Conservation (phyloP, 2,329 filamentous ascomycete genomes). For the Pestalotiopsis sp. region DNA sequence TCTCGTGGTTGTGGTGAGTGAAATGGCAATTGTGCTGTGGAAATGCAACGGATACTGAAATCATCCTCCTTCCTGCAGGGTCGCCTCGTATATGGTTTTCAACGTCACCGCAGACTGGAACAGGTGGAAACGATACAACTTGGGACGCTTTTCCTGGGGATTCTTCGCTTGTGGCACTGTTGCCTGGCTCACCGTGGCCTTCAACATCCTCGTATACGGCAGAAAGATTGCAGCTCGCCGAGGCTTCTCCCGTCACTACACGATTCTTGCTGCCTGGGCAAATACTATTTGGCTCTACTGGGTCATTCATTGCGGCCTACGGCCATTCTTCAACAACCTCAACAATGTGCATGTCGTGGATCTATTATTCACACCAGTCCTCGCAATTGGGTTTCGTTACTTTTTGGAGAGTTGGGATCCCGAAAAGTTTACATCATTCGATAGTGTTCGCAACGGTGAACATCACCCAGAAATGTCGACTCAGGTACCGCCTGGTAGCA, state of each 20-base stretch:
- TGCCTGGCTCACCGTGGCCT: conserved; percentile 48
- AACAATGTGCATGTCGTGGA: conserved; percentile 39
- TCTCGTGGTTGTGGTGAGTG: conserved; percentile 50
- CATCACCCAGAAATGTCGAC: not conserved
- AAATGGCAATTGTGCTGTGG: not conserved
- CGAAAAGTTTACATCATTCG: conserved; percentile 55
- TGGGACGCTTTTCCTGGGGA: conserved; percentile 29
- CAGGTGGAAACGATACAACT: conserved; percentile 47
- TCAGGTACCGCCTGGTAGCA: not conserved
- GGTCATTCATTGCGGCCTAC: conserved; percentile 37
- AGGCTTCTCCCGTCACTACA: conserved; percentile 47
- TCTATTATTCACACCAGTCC: conserved; percentile 47
- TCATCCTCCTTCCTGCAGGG: conserved; percentile 26
- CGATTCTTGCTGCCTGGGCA: conserved; percentile 46
- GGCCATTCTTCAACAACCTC: no score
- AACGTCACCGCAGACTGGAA: conserved; percentile 52
- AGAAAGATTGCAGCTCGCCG: conserved; percentile 41
- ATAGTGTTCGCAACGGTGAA: conserved; percentile 47
- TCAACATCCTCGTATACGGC: conserved; percentile 44
- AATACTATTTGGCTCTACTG: conserved; percentile 58
- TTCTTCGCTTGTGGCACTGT: conserved; percentile 57
- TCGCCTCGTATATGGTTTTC: conserved; percentile 51
- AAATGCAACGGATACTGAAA: conserved; percentile 10
- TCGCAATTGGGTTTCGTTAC: conserved; percentile 45
- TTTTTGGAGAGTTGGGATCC: conserved; percentile 56